phyloP scores from a whole-genome alignment of 768 basidiomycete species.

The Scleroderma bovista region DNA sequence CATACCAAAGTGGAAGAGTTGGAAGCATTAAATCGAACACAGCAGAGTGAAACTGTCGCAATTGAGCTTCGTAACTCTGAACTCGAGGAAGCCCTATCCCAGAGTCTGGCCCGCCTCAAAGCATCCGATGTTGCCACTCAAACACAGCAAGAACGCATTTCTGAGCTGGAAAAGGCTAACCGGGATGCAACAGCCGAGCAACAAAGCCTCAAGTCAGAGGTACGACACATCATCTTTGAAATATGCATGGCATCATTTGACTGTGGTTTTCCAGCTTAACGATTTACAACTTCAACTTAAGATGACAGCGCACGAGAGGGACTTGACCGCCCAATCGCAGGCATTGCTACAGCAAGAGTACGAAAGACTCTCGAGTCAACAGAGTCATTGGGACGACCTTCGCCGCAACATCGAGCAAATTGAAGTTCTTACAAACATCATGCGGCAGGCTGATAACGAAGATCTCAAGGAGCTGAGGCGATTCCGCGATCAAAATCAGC shows the following conservation, averaged over 20 bases:
- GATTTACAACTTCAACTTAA: conserved; percentile 54
- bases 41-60: conserved; percentile 40
- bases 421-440: conserved; percentile 53
- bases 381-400: conserved; percentile 75
- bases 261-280: conserved; percentile 42
- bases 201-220: conserved; percentile 54
- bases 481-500: conserved; percentile 50
- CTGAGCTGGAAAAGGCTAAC: conserved; percentile 56
- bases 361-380: conserved; percentile 54
- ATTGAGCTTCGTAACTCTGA: conserved; percentile 51
- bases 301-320: conserved; percentile 59
- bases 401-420: conserved; percentile 69
- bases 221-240: conserved; percentile 24
- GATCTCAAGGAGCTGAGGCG: conserved; percentile 68
- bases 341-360: conserved; percentile 52
- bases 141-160: conserved; percentile 52
- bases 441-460: conserved; percentile 61
- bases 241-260: neutral
- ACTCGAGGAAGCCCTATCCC: conserved; percentile 67
- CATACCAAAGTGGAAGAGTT: conserved; percentile 51
- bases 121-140: conserved; percentile 65
- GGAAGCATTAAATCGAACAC: conserved; percentile 38
- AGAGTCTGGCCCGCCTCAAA: conserved; percentile 67
- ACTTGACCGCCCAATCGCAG: conserved; percentile 46
- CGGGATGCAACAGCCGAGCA: conserved; percentile 53